Evolutionary conservation across 495 filamentous ascomycete species (phyloP).

Genomic region (Aspergillus olivimuriae): DNA sequence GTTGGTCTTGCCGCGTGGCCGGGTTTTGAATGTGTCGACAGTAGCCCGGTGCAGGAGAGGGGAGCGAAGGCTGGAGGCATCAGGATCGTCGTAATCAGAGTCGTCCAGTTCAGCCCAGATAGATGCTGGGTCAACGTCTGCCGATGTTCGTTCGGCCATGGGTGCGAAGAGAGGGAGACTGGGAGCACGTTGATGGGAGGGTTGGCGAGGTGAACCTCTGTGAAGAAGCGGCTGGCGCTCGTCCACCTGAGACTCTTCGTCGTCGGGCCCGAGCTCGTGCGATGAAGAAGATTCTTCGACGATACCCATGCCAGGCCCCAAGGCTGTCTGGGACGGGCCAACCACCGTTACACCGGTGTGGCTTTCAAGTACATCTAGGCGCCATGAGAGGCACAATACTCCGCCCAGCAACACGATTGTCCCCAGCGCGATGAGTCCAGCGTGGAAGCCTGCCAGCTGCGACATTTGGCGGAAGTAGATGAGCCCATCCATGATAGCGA

Average conservation of each 20-base stretch:
- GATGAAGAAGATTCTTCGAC: conserved; percentile 31
- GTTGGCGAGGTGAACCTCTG: conserved; percentile 12
- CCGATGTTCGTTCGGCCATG: conserved; percentile 20
- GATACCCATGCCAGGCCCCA: conserved; percentile 40
- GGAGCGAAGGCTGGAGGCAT: conserved; percentile 10
- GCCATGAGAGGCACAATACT: conserved; percentile 90
- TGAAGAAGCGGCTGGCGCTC: conserved; percentile 38
- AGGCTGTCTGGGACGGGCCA: conserved; percentile 31
- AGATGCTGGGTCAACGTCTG: conserved; percentile 37
- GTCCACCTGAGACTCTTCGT: conserved; percentile 28
- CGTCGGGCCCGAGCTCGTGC: conserved; percentile 18
- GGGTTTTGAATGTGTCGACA: conserved; percentile 11
- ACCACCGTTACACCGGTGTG: conserved; percentile 41
- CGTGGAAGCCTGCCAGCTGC: conserved; percentile 66
- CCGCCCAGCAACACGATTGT: conserved; percentile 80
- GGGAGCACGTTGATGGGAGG: conserved; percentile 29
- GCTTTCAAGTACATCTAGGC: conserved; percentile 66
- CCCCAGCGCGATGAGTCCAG: conserved; percentile 78
- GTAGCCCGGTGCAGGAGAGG: conserved; percentile 11
- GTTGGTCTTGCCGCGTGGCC: conserved; percentile 25
- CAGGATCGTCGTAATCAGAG: conserved; percentile 27
- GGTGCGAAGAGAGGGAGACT: conserved; percentile 31
- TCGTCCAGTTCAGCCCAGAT: conserved; percentile 49
- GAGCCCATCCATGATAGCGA: conserved; percentile 92
- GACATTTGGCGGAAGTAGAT: conserved; percentile 93